Evolutionary conservation across 176 grass and related monocot species (phyloP).

Genomic region (Bonia amplexicaulis): DNA sequence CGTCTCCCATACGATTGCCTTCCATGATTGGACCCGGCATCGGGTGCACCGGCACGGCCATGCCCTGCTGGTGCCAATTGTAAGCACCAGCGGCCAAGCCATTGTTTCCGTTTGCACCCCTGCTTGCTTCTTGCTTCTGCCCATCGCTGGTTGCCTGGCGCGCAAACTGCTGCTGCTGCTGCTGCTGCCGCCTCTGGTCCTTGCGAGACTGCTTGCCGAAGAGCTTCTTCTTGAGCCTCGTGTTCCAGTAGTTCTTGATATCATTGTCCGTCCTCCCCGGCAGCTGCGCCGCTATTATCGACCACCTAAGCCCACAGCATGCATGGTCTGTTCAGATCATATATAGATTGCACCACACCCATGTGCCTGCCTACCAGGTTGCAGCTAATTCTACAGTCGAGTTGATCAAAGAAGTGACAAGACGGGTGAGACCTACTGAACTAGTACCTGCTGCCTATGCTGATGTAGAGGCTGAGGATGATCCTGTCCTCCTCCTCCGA

Average conservation of each 20-base stretch:
- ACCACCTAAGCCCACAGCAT: slow-evolving; percentile 63
- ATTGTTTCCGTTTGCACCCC: slow-evolving; percentile 17
- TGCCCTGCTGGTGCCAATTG: slow-evolving; percentile 27
- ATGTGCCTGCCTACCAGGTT: slow-evolving; percentile 39
- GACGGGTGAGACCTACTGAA: neutral
- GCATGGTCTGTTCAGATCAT: slow-evolving; percentile 25
- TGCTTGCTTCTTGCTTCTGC: slow-evolving; percentile 48
- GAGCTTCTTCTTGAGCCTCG: slow-evolving; percentile 93
- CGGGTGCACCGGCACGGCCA: slow-evolving; percentile 36
- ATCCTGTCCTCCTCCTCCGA: slow-evolving; percentile 91
- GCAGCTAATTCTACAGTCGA: slow-evolving; percentile 31
- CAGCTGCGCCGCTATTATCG: slow-evolving; percentile 88
- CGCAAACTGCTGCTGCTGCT: slow-evolving; percentile 34
- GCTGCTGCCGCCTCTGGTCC: slow-evolving; percentile 46
- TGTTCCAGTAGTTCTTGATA: slow-evolving; percentile 99
- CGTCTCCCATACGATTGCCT: slow-evolving; percentile 19
- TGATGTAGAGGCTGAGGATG: slow-evolving; percentile 78
- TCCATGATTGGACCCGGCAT: slow-evolving; percentile 19
- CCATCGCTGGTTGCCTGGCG: slow-evolving; percentile 6
- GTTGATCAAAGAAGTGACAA: slow-evolving; percentile 20
- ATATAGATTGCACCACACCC: slow-evolving; percentile 26
- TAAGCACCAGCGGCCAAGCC: slow-evolving; percentile 22
- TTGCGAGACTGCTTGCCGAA: slow-evolving; percentile 73
- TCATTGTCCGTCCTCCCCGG: slow-evolving; percentile 94
- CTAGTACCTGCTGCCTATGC: slow-evolving; percentile 90